A percentile compares a stretch with the other conserved stretches of the same genome.
phyloP scores from a whole-genome alignment of 2,329 filamentous ascomycete genomes.

The Thermothelomyces thermophilus region DNA sequence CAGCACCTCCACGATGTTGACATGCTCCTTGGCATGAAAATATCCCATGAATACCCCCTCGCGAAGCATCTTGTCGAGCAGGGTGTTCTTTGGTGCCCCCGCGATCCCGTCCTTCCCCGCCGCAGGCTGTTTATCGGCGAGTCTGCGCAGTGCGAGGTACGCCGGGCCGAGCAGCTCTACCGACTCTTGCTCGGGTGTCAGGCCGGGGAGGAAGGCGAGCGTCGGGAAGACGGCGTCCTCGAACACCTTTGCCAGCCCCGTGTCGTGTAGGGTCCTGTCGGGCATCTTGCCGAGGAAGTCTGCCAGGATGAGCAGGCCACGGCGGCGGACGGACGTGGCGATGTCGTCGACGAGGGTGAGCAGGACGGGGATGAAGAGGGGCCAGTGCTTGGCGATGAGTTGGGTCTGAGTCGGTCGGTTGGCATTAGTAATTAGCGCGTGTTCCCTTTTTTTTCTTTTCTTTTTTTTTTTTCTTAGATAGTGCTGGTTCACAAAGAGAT shows the following conservation, averaged over 20 bases:
- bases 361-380: conserved; percentile 61
- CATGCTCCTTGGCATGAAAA: conserved; percentile 53
- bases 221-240: conserved; percentile 63
- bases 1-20: conserved; percentile 50
- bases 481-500: not conserved
- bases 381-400: conserved; percentile 54
- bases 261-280: conserved; percentile 46
- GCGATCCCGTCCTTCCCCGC: conserved; percentile 7
- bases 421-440: conserved; percentile 16
- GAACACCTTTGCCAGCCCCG: conserved; percentile 62
- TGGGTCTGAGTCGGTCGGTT: conserved; percentile 27
- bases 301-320: conserved; percentile 49
- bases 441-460: not conserved
- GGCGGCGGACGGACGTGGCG: conserved; percentile 44
- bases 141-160: conserved; percentile 58
- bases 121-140: conserved; percentile 40
- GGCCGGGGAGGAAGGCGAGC: conserved; percentile 66
- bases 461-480: not conserved
- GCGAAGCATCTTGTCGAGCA: conserved; percentile 50
- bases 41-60: conserved; percentile 50
- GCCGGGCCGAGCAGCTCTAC: conserved; percentile 55
- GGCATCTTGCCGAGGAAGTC: conserved; percentile 51
- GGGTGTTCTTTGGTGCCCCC: conserved; percentile 21
- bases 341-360: conserved; percentile 63
- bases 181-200: conserved; percentile 70